Base-by-base conservation (phyloP, 2,329 filamentous ascomycete species). In the Coniochaeta sp. region DNA sequence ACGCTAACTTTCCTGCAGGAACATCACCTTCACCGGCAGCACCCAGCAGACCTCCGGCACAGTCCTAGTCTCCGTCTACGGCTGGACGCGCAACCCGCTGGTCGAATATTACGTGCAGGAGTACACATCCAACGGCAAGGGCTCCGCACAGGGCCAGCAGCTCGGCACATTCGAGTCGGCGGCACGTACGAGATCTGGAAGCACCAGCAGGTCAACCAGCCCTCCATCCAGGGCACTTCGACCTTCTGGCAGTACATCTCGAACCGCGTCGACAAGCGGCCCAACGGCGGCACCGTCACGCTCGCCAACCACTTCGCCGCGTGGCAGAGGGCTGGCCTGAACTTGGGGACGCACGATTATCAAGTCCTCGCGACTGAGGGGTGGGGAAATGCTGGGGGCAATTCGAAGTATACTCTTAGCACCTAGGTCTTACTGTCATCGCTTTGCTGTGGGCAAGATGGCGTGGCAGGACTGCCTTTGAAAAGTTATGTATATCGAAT, bases 241-340 rank as follows among this genome's bases (percentile, higher is more conserved):
- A 77, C 73, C 52, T 77, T 78, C 60, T 63, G 70, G 61, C 75
- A 78, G 67, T 78, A 71, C 65, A 75, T 72, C 67, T 74, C 71
- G 9, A 69, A 78, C 28, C 69, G 78, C 51, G 63, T 64, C 42
- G 60, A 55, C 49, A 72, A 77, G 67, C 68, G 75, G 22, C 66
- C 68, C 26, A 67, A 69, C 49, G 57, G 61, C 51, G 77, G 78
- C 13, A 76, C 70, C 14, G 69, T 82, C 55, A 77, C 70, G 22
- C 68, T 70, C 4, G 65, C 61, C 50, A 76, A 73, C 56, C 77
- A 80, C 63, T 78, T 81, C 56, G 67, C 74, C 55, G 75, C 73
- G 6, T 81, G 78, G 78, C 60, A 62, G 12, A 67, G 67, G 55
- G 57, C 62, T 14, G 77, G 77, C 14, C 60, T 78, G 62, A 71